These are phyloP conservation scores for Strigomonas culicis DNA, from an alignment of 208 protist genomes.

Conservation along the genomic window DNA sequence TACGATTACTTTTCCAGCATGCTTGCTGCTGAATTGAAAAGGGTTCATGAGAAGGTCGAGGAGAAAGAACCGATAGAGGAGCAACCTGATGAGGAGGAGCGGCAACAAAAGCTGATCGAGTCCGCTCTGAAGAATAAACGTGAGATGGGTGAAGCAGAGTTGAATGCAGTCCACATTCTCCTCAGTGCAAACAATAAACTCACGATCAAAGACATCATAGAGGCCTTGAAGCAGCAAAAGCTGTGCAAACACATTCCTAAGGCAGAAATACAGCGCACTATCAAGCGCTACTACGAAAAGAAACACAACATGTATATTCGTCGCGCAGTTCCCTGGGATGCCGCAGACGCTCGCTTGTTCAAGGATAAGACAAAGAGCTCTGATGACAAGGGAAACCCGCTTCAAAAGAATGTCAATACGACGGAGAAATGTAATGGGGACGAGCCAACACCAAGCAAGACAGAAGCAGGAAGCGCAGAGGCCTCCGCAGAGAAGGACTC, in stretches of 20 bases:
- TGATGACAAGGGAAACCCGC: not conserved
- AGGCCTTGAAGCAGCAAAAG: slow-evolving; percentile 44
- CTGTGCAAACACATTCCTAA: slow-evolving; percentile 60
- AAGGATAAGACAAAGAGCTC: slow-evolving; percentile 4
- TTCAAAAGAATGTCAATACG: not conserved
- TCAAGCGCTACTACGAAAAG: slow-evolving; percentile 77
- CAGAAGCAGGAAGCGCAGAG: not conserved
- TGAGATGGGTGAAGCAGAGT: slow-evolving; percentile 64
- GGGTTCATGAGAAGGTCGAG: not conserved
- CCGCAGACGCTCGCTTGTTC: slow-evolving; percentile 75
- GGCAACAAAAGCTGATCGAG: slow-evolving; percentile 38
- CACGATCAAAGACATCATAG: slow-evolving; percentile 41
- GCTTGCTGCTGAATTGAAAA: slow-evolving; percentile 38
- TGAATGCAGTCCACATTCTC: slow-evolving; percentile 55
- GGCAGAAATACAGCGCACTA: slow-evolving; percentile 57
- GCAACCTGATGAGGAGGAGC: slow-evolving; percentile 24
- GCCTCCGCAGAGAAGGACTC: not conserved
- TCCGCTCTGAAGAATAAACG: slow-evolving; percentile 60
- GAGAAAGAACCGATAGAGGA: slow-evolving; percentile 13
- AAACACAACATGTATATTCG: slow-evolving; percentile 52
- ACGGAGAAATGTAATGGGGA: not conserved
- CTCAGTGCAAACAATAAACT: slow-evolving; percentile 52
- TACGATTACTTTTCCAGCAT: slow-evolving; percentile 36
- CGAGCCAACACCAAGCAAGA: not conserved
- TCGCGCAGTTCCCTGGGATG: slow-evolving; percentile 50